These are phyloP conservation scores for Sesbania bispinosa DNA, from an alignment of 306 rosid species.

Conservation along the genomic window DNA sequence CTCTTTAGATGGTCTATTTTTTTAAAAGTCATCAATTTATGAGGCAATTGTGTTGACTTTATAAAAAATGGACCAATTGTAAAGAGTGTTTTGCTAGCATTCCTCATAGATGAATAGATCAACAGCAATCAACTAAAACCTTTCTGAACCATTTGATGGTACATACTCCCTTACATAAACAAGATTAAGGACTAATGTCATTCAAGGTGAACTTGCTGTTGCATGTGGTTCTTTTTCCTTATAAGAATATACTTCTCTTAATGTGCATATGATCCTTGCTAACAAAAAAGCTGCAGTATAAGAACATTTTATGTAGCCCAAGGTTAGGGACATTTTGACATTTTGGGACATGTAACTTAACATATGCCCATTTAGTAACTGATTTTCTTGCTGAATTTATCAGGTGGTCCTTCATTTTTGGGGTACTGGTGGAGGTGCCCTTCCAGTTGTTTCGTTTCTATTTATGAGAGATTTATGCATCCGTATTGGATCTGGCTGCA, in stretches of 20 bases:
- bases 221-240: not conserved
- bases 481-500: slow-evolving; percentile 83
- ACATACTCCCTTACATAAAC: not conserved
- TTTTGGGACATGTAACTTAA: slow-evolving; percentile 9
- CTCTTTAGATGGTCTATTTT: too few relatives aligned
- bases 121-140: not conserved
- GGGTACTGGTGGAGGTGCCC: slow-evolving; percentile 97
- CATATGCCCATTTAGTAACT: slow-evolving; percentile 6
- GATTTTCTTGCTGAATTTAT: slow-evolving; percentile 26
- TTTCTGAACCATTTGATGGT: not conserved
- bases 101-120: not conserved
- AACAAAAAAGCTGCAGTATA: not conserved
- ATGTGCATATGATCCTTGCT: slow-evolving; percentile 9
- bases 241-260: slow-evolving; percentile 1
- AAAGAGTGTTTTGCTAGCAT: too few relatives aligned
- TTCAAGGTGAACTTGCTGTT: not conserved
- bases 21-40: too few relatives aligned
- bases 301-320: not conserved
- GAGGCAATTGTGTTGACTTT: too few relatives aligned
- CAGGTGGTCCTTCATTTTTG: slow-evolving; percentile 94
- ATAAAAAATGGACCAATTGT: too few relatives aligned
- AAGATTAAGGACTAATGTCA: not conserved
- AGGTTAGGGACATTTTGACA: not conserved
- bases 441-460: slow-evolving; percentile 67
- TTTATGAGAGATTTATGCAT: slow-evolving; percentile 80